Evolutionary conservation across 495 filamentous ascomycete genomes (phyloP), one percentile per base, ranked within the genome.

Genomic region (Lophium mytilinum): DNA sequence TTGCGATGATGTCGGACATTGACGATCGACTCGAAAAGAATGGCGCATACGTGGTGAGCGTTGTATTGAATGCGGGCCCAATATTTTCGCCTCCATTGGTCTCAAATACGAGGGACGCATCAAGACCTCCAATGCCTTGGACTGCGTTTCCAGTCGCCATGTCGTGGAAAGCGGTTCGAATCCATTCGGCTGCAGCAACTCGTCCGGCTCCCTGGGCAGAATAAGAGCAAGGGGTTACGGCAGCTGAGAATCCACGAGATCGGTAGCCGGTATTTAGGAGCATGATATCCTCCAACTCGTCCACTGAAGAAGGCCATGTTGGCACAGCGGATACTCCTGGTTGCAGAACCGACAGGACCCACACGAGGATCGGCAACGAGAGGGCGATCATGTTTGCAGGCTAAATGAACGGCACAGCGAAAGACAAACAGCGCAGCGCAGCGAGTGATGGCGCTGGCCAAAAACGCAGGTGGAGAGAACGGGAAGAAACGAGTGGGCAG

Each of bases 231-330:
- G 82, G 82, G 37, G 72, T 79, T 48, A 85, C 76, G 18, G 75
- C 72, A 42, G 76, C 73, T 49, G 76, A 73, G 59, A 85, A 83
- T 51, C 76, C 66, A 56, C 80, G 70, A 19, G 70, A 72, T 45
- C 72, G 74, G 56, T 80, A 77, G 0, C 79, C 80, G 19, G 75
- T 68, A 34, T 78, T 77, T 57, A 82, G 75, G 60, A 77, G 80
- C 70, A 83, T 76, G 53, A 84, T 79, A 68, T 83, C 80, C 66
- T 84, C 80, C 62, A 84, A 70, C 68, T 84, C 80, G 60, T 84
- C 81, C 4, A 75, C 76, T 0, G 73, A 65, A 7, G 78, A 72
- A 5, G 81, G 81, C 81, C 81, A 84, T 68, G 80, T 84, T 37
- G 78, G 78, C 19, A 39, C 35, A 35, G 61, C 61, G 35, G 52